phyloP scores from a whole-genome alignment of 2,329 filamentous ascomycete species.

The Trichoderma sp. region DNA sequence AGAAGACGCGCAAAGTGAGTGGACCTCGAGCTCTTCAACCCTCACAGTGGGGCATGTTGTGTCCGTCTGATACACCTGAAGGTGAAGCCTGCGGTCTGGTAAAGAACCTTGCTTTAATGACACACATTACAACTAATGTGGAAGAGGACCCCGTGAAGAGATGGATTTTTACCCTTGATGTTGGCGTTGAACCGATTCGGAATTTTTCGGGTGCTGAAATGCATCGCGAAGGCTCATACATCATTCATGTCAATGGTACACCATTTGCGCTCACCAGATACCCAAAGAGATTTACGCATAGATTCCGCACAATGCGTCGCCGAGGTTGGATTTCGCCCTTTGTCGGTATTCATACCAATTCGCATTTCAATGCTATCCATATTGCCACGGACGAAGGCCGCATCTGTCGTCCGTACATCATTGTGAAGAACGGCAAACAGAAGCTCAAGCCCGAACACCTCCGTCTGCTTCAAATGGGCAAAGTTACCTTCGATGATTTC shows the following conservation, averaged over 20 bases:
- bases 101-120: conserved; percentile 98
- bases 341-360: conserved; percentile 94
- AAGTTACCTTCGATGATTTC: conserved; percentile 91
- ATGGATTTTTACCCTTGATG: conserved; percentile 82
- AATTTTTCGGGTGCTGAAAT: conserved; percentile 77
- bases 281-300: conserved; percentile 81
- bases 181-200: conserved; percentile 76
- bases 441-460: conserved; percentile 79
- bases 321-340: conserved; percentile 94
- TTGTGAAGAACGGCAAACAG: conserved; percentile 85
- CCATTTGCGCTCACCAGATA: conserved; percentile 84
- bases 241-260: conserved; percentile 94
- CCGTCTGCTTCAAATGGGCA: conserved; percentile 77
- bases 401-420: conserved; percentile 93
- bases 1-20: conserved; percentile 96
- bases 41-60: conserved; percentile 98
- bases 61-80: conserved; percentile 95
- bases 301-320: conserved; percentile 82
- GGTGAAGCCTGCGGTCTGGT: conserved; percentile 97
- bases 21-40: conserved; percentile 94
- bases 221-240: conserved; percentile 79
- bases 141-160: conserved; percentile 88
- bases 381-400: conserved; percentile 96
- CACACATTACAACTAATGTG: conserved; percentile 96
- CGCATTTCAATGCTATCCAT: conserved; percentile 87